A percentile compares a stretch with the other conserved stretches of the same genome.
Evolutionary conservation across 2,329 filamentous ascomycete species (phyloP).

Genomic region (Colletotrichum cereale): DNA sequence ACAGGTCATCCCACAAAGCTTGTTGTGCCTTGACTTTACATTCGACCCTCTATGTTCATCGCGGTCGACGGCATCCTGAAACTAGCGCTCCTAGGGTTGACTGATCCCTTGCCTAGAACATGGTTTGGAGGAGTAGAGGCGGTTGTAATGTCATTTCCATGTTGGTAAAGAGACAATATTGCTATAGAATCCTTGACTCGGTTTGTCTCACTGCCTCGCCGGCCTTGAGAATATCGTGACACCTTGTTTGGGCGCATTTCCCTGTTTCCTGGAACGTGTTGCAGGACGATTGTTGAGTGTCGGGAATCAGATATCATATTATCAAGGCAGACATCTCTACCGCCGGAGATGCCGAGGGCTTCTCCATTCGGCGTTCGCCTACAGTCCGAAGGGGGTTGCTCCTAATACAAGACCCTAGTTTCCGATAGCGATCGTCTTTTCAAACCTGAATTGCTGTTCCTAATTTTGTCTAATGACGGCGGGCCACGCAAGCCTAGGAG

Average conservation of each 20-base stretch:
- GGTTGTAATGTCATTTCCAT: background rate
- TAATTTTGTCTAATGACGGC: too few species aligned
- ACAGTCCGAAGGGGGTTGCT: too few species aligned
- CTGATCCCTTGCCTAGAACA: background rate
- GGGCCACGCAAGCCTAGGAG: too few species aligned
- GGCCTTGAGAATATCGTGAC: accelerated
- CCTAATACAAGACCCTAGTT: background rate
- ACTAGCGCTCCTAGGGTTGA: background rate
- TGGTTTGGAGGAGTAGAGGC: background rate
- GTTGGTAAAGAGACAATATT: background rate
- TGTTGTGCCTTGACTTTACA: background rate
- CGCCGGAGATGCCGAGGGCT: background rate
- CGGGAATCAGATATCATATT: background rate
- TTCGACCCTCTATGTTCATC: background rate
- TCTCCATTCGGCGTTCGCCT: too few species aligned
- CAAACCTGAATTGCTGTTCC: background rate
- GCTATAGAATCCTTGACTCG: background rate
- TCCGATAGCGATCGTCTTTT: background rate
- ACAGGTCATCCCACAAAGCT: background rate
- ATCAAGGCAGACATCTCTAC: background rate
- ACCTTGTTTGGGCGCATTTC: background rate
- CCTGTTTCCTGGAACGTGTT: too few species aligned
- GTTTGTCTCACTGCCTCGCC: background rate
- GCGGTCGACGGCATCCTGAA: background rate
- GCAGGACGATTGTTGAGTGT: background rate